Conservation (phyloP, 140 eudicot species). For the Cichorium intybus region DNA sequence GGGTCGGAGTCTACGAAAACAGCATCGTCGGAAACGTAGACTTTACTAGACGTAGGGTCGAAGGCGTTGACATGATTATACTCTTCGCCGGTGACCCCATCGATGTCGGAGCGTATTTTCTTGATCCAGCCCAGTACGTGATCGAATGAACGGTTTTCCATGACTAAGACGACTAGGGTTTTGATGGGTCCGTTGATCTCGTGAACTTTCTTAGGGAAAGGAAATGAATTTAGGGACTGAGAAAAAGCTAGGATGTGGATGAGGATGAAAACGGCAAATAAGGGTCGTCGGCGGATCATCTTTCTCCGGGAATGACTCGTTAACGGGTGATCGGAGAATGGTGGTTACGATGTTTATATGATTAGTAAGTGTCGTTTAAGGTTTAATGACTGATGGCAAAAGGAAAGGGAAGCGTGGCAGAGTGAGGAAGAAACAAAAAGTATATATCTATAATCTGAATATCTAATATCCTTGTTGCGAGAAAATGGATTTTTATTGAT, state of each 20-base stretch:
- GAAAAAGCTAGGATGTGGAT: constrained; percentile 24
- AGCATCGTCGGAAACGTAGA: constrained; percentile 63
- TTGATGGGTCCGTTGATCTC: constrained; percentile 72
- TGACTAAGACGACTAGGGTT: constrained; percentile 77
- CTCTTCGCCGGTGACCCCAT: constrained; percentile 73
- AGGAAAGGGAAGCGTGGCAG: constrained; percentile 3
- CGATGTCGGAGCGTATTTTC: constrained; percentile 78
- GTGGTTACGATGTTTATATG: not conserved
- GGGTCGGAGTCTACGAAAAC: constrained; percentile 82
- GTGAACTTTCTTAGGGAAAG: constrained; percentile 27
- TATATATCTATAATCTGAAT: no score
- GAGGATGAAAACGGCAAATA: constrained; percentile 7
- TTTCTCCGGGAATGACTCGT: constrained; percentile 11
- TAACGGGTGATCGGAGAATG: constrained; percentile 6
- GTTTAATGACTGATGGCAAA: not conserved
- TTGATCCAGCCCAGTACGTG: constrained; percentile 92
- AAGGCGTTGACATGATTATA: constrained; percentile 58
- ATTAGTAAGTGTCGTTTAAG: not conserved
- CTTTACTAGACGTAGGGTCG: constrained; percentile 48
- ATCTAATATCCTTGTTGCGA: not conserved
- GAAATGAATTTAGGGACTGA: constrained; percentile 16
- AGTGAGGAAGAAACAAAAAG: constrained; percentile 13
- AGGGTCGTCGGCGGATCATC: constrained; percentile 49
- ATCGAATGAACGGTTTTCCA: constrained; percentile 98
- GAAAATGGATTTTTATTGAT: not conserved